Evolutionary conservation across 78 protist genomes (phyloP).

Genomic region (Neovahlkampfia damariscottae): DNA sequence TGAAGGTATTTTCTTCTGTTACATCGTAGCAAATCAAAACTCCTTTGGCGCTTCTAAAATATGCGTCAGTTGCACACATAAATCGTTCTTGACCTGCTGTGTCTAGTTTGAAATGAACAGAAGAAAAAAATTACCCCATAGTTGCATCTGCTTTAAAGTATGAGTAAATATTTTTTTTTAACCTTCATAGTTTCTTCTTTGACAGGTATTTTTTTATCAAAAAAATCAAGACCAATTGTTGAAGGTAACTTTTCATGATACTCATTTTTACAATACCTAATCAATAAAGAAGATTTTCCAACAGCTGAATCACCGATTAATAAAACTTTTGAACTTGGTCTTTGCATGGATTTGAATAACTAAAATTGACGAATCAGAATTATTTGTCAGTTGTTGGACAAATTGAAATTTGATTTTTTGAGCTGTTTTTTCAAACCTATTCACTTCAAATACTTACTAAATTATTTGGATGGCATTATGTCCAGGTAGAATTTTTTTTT

Average conservation of each 20-base stretch:
- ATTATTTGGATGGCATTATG: constrained; percentile 27
- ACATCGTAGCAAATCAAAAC: constrained; percentile 92
- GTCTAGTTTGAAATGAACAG: too few relatives aligned
- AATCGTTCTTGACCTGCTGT: constrained; percentile 94
- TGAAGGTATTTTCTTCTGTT: too few relatives aligned
- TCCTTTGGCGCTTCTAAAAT: constrained; percentile 92
- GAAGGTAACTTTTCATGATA: constrained; percentile 88
- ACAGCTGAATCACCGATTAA: constrained; percentile 97
- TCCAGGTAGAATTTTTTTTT: constrained; percentile 10
- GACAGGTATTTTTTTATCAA: constrained; percentile 65
- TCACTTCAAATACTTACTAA: too few relatives aligned
- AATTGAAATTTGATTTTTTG: too few relatives aligned
- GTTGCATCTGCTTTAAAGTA: too few relatives aligned
- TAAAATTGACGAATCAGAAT: too few relatives aligned
- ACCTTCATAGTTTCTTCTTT: constrained; percentile 84
- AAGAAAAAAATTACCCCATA: too few relatives aligned
- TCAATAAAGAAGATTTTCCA: constrained; percentile 76
- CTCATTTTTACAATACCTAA: constrained; percentile 80
- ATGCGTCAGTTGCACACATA: constrained; percentile 79
- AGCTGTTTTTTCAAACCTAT: too few relatives aligned
- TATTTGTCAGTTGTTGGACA: too few relatives aligned
- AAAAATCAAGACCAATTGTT: constrained; percentile 98
- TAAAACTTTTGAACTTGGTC: too few relatives aligned
- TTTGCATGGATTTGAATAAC: too few relatives aligned
- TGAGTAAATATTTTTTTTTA: too few relatives aligned